Conservation (phyloP, 2,329 filamentous ascomycete species). For the Fonsecaea erecta region DNA sequence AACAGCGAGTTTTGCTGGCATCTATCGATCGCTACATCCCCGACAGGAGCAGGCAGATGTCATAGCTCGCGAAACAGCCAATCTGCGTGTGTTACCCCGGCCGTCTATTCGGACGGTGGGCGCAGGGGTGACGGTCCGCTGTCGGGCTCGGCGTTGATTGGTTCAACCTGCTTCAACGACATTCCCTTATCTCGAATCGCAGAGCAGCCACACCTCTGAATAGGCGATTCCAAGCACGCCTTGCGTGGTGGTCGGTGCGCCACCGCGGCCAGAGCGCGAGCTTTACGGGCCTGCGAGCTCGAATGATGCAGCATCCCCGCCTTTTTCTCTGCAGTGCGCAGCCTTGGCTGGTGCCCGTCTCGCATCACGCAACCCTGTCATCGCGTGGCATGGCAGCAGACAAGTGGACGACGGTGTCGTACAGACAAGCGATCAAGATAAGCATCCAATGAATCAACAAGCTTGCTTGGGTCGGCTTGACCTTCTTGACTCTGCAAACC, state of each 20-base stretch:
- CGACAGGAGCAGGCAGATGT: not conserved
- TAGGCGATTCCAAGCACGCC: not conserved
- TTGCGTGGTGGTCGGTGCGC: not conserved
- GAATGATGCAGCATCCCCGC: not conserved
- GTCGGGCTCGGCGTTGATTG: not conserved
- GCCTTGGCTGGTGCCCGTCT: not conserved
- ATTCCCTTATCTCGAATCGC: slow-evolving; percentile 5
- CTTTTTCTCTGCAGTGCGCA: not conserved
- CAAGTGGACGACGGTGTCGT: not conserved
- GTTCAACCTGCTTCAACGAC: not conserved
- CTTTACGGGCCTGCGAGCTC: not conserved
- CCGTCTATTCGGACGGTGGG: not conserved
- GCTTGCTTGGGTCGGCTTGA: slow-evolving; percentile 3
- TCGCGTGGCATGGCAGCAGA: slow-evolving; percentile 3
- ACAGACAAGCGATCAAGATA: not conserved
- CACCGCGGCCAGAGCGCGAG: not conserved
- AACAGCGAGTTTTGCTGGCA: not conserved
- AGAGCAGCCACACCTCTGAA: not conserved
- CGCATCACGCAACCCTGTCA: slow-evolving; percentile 4
- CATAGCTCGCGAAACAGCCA: not conserved
- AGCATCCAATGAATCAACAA: slow-evolving; percentile 3
- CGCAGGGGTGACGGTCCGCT: not conserved
- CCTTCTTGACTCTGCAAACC: not conserved
- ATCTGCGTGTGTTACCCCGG: not conserved
- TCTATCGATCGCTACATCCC: not conserved